Evolutionary conservation across 495 filamentous ascomycete genomes (phyloP), one percentile per base, ranked within the genome.

Genomic region (Tuber borchii): DNA sequence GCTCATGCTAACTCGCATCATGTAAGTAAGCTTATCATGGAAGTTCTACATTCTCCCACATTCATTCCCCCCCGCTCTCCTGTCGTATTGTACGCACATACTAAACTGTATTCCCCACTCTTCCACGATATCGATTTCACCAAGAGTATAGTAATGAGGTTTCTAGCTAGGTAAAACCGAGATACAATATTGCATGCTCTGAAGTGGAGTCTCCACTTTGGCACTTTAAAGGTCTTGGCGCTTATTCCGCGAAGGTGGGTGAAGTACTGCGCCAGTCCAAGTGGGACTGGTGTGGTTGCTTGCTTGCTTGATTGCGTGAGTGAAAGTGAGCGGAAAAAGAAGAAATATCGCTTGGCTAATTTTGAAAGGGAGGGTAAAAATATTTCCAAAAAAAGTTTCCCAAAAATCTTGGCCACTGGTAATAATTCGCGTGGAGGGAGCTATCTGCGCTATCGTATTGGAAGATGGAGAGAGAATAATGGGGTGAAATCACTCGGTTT

Each of bases 121-220:
- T 56, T 26, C 1, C 51, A 26, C 51, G 2, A 26, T 56, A 26
- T 56, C 22, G 51, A 26, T 56, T 1, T n/a, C 51, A 26, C 51
- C 2, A 51, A 51, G 22, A 26, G 51, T 26, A 26, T 8, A 7
- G n/a, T 14, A 56, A 14, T 22, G 22, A 8, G n/a, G 22, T 12
- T 26, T 56, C 51, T 9, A 26, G 2, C n/a, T 10, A 16, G 51
- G 14, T 61, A 12, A 6, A 61, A 61, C 26, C 26, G 31, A 31
- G n/a, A n/a, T n/a, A n/a, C n/a, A n/a, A n/a, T 61, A 5, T 19
- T 51, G 17, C 22, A 61, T 61, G n/a, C n/a, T 16, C 51, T 31
- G 51, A 61, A 26, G 51, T 31, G n/a, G 51, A 61, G 51, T n/a
- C n/a, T n/a, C n/a, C n/a, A 61, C 51, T 61, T 61, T 61, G 51